Evolutionary conservation across 1,284 basidiomycete genomes (phyloP).

Genomic region (Pascua sp.): DNA sequence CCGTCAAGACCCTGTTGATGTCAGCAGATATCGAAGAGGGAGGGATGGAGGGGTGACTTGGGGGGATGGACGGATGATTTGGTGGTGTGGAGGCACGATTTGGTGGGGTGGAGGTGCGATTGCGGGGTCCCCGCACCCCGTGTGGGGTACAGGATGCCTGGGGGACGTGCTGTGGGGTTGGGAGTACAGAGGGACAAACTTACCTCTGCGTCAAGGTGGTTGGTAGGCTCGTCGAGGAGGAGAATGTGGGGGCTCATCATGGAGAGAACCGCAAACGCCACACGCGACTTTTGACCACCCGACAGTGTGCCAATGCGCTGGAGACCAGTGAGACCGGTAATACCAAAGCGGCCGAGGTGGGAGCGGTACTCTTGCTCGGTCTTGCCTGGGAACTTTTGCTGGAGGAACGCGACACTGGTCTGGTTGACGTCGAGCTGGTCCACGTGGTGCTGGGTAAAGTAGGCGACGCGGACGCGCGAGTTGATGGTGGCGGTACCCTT

Average conservation of each 20-base stretch:
- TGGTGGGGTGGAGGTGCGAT: too few species aligned
- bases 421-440: conserved; percentile 82
- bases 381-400: conserved; percentile 86
- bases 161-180: too few species aligned
- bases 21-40: too few species aligned
- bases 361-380: conserved; percentile 93
- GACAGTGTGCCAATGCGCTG: conserved; percentile 55
- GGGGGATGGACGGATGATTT: too few species aligned
- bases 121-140: too few species aligned
- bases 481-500: conserved; percentile 84
- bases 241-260: conserved; percentile 83
- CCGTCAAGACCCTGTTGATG: conserved; percentile 75
- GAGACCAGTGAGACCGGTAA: conserved; percentile 87
- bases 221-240: conserved; percentile 92
- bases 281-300: conserved; percentile 94
- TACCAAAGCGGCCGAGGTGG: conserved; percentile 97
- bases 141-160: too few species aligned
- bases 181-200: conserved; percentile 46
- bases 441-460: conserved; percentile 97
- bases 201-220: conserved; percentile 80
- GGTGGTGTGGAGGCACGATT: too few species aligned
- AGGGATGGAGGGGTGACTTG: too few species aligned
- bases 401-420: conserved; percentile 88
- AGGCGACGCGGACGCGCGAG: conserved; percentile 81
- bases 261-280: conserved; percentile 90